These are phyloP conservation scores for Fragaria nilgerrensis DNA, from an alignment of 306 rosid genomes.

Conservation along the genomic window DNA sequence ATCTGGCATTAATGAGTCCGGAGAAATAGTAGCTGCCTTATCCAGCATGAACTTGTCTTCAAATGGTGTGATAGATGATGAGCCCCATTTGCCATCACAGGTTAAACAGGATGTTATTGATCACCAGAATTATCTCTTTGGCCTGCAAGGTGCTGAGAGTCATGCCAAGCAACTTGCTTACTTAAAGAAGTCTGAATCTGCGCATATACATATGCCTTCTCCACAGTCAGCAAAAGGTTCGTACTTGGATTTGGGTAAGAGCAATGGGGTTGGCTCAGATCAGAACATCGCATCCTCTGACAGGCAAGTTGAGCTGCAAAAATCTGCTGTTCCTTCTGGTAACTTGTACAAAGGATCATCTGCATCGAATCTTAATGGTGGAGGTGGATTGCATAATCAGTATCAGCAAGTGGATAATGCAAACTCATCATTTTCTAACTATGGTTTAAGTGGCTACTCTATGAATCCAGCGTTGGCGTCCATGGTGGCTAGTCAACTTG, in stretches of 20 bases:
- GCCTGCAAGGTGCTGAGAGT: constrained; percentile 77
- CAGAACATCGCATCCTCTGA: constrained; percentile 42
- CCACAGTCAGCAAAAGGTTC: constrained; percentile 38
- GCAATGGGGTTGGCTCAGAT: constrained; percentile 45
- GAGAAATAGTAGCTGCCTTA: constrained; percentile 71
- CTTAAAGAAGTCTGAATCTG: constrained; percentile 69
- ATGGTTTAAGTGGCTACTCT: constrained; percentile 63
- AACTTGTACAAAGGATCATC: constrained; percentile 65
- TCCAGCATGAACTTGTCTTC: constrained; percentile 76
- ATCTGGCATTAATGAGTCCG: constrained; percentile 59
- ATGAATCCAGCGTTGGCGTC: constrained; percentile 71
- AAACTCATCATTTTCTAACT: constrained; percentile 60
- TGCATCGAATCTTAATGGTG: constrained; percentile 53
- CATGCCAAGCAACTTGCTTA: constrained; percentile 61
- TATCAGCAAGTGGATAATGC: constrained; percentile 68
- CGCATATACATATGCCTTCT: constrained; percentile 36
- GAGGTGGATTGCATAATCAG: constrained; percentile 55
- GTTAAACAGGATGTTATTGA: constrained; percentile 56
- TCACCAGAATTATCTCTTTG: constrained; percentile 64
- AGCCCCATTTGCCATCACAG: constrained; percentile 59
- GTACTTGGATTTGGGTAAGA: constrained; percentile 50
- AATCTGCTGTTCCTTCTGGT: constrained; percentile 41
- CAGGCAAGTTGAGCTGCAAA: constrained; percentile 58
- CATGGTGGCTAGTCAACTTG: constrained; percentile 82
- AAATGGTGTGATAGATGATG: constrained; percentile 52